Percentiles rank a stretch among this genome's conserved stretches.
Conservation (phyloP, 2,329 filamentous ascomycete genomes). For the Podosphaera fusca region DNA sequence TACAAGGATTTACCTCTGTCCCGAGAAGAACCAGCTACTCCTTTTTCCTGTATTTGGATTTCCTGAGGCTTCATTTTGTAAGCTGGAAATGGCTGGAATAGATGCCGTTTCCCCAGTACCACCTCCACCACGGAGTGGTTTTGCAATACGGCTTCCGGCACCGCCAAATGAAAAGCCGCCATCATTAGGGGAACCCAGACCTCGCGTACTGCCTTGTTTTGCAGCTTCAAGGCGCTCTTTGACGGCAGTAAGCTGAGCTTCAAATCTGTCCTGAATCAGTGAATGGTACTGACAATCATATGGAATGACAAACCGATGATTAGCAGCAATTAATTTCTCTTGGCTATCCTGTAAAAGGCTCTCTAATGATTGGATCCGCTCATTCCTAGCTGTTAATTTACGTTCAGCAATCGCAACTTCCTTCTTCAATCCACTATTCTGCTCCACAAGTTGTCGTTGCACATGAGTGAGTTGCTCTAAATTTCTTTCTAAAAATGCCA, state of each 20-base stretch:
- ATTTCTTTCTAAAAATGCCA: slow-evolving; percentile 96
- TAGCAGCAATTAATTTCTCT: slow-evolving; percentile 91
- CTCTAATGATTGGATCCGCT: slow-evolving; percentile 88
- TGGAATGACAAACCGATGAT: slow-evolving; percentile 57
- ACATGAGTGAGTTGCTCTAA: slow-evolving; percentile 94
- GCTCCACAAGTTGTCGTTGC: slow-evolving; percentile 90
- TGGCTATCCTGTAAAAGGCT: slow-evolving; percentile 85
- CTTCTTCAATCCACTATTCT: slow-evolving; percentile 94
- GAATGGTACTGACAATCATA: neutral
- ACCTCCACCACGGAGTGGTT: slow-evolving; percentile 42
- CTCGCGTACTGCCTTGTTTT: slow-evolving; percentile 75
- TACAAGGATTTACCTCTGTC: slow-evolving; percentile 10
- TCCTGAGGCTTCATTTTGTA: slow-evolving; percentile 27
- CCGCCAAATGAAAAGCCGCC: slow-evolving; percentile 49
- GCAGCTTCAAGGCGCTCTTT: slow-evolving; percentile 94
- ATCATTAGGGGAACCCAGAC: slow-evolving; percentile 39
- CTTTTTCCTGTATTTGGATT: slow-evolving; percentile 9
- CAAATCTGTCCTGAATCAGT: slow-evolving; percentile 42
- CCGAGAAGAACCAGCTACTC: slow-evolving; percentile 17
- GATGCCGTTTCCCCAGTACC: slow-evolving; percentile 18
- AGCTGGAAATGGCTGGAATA: slow-evolving; percentile 32
- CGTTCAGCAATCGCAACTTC: slow-evolving; percentile 96
- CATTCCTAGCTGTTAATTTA: slow-evolving; percentile 87
- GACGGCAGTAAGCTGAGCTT: slow-evolving; percentile 86
- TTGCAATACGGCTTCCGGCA: slow-evolving; percentile 43